Evolutionary conservation across 768 basidiomycete species (phyloP), one percentile per base, ranked within the genome.

Genomic region (Porphyrellus cyaneotinctus): DNA sequence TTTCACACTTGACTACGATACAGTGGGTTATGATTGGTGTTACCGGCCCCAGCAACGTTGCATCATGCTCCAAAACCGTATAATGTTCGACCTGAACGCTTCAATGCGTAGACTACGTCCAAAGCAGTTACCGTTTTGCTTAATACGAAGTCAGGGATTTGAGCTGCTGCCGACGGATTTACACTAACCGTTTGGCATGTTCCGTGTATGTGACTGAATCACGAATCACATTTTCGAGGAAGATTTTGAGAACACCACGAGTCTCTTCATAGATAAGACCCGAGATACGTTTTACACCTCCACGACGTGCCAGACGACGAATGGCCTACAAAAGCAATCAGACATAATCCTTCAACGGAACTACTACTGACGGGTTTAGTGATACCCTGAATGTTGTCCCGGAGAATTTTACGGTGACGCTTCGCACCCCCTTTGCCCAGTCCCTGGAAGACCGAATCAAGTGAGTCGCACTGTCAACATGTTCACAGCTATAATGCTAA

Each of bases 341-440:
- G 61, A 58, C 71, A 9, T 3, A 32, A 13, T 32, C 32, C 11
- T 32, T 32, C n/a, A n/a, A n/a, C n/a, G n/a, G n/a, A n/a, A n/a
- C n/a, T n/a, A n/a, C n/a, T n/a, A n/a, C n/a, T n/a, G n/a, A n/a
- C n/a, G n/a, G n/a, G n/a, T 32, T 66, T 66, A 4, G 35, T 36
- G 15, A 36, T 36, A 75, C 82, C 84, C 67, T 85, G 83, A 57
- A 85, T 85, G 75, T 85, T 84, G 61, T 85, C 83, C 65, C 91
- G 90, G 68, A 95, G 82, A 74, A 97, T 93, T 77, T 95, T 97
- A 69, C 92, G 87, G 75, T n/a, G n/a, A n/a, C n/a, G n/a, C n/a
- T n/a, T n/a, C n/a, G n/a, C n/a, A n/a, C n/a, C n/a, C n/a, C n/a
- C 91, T 84, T 95, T 95, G 74, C 92, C 92, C 72, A 95, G 88